Base-by-base conservation (phyloP, 495 filamentous ascomycete genomes). In the Tuber aestivum region DNA sequence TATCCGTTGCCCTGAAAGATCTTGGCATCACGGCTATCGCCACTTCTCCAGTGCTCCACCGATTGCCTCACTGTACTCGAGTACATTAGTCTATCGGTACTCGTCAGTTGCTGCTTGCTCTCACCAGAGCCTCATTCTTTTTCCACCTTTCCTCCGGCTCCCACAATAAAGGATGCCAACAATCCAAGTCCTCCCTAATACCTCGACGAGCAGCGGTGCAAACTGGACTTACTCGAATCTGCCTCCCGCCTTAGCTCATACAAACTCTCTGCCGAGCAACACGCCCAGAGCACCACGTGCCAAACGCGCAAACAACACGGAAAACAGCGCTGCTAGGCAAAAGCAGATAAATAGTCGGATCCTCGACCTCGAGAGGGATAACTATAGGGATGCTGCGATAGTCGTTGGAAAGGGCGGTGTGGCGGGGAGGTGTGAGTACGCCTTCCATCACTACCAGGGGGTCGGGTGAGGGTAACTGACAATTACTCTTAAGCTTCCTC, bases 201-300 rank as follows among this genome's bases (percentile, higher is more conserved):
- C 74, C 21, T 74, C 70, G 18, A 44, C 70, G 72, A 45, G 45
- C n/a, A 68, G 65, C 38, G 69, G 75, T 16, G 42, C 72, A 73
- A 77, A 79, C 70, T 82, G 81, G 81, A 76, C 81, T 0, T 83
- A 83, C 76, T 80, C 80, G 35, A 82, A 82, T 41, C 74, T 82
- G n/a, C 77, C 84, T 81, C 74, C 77, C 72, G 70, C 83, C 74
- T 38, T 83, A 16, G 78, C 83, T 0, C 78, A 83, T 41, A 79
- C 83, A 41, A 79, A 85, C 38, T 80, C 81, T 71, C 78, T 86
- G 69, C 82, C 84, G 74, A 78, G 76, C 73, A 79, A 85, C 77
- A 78, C 85, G 70, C 79, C 78, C n/a, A 84, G 83, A 65, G 78
- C 85, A 20, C 73, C 79, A 7, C 84, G 83, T 21, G 70, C 75